A percentile compares a stretch with the other conserved stretches of the same genome.
Evolutionary conservation across 1,139 yeast species (phyloP).

Genomic region (Yamadazyma atlantica): DNA sequence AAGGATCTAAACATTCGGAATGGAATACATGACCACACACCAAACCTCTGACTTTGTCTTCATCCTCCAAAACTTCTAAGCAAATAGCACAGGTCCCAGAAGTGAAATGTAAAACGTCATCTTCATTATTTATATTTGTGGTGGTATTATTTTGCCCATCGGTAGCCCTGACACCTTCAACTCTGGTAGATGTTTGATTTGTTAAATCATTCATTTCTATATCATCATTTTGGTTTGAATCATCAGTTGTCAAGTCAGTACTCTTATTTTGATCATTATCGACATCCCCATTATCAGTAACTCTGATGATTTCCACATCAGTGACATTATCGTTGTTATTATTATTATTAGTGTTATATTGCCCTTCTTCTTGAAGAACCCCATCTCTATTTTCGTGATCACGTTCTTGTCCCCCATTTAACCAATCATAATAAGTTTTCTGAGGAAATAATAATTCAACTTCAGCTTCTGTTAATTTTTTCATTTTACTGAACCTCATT

Average conservation of each 20-base stretch:
- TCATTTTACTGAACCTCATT: constrained; percentile 46
- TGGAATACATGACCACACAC: constrained; percentile 87
- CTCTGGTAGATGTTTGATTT: neutral
- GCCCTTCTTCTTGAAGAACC: constrained; percentile 35
- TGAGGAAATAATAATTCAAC: constrained; percentile 68
- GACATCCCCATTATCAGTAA: neutral
- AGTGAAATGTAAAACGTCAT: constrained; percentile 49
- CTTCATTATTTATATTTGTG: constrained; percentile 6
- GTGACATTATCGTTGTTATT: constrained; percentile 7
- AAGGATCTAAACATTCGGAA: constrained; percentile 75
- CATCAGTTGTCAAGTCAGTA: constrained; percentile 1
- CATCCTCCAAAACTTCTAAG: constrained; percentile 62
- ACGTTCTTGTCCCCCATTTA: constrained; percentile 53
- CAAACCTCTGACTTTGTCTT: constrained; percentile 67
- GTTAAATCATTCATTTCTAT: constrained; percentile 8
- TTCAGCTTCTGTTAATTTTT: constrained; percentile 56
- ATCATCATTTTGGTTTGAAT: constrained; percentile 2
- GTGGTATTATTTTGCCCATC: neutral
- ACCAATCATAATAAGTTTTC: constrained; percentile 61
- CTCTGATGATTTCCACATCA: constrained; percentile 1
- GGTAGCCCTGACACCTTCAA: neutral
- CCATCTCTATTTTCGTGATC: constrained; percentile 36
- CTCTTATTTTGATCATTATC: constrained; percentile 1
- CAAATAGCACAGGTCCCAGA: constrained; percentile 85
- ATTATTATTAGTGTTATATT: constrained; percentile 3